Percentiles rank a stretch among this genome's conserved stretches.
Evolutionary conservation across 78 protist genomes (phyloP).

Genomic region (Dictyostelium intermedium): DNA sequence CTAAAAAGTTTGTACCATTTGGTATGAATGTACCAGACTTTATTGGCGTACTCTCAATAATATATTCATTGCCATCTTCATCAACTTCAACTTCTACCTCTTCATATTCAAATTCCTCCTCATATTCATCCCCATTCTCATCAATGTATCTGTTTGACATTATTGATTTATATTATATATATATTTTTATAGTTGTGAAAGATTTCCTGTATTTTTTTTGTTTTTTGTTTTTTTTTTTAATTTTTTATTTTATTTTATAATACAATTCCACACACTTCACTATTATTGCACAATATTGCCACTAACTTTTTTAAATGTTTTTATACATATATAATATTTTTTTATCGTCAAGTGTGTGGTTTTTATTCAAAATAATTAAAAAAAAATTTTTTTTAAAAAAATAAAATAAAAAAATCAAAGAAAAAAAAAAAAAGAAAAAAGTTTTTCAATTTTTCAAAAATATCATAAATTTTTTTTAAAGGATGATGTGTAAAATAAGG

Average conservation of each 20-base stretch:
- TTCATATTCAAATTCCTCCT: slow-evolving; percentile 5
- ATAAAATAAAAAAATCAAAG: neutral
- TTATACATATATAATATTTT: neutral
- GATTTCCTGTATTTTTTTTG: no score
- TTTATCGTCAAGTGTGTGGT: neutral
- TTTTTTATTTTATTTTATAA: neutral
- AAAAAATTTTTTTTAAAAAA: neutral
- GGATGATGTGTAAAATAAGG: neutral
- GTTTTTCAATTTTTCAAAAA: neutral
- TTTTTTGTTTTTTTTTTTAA: neutral
- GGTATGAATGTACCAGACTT: neutral
- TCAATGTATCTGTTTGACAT: slow-evolving; percentile 11
- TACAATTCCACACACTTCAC: neutral
- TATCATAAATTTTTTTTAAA: neutral
- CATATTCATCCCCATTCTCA: neutral
- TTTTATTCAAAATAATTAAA: neutral
- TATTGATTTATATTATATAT: no score
- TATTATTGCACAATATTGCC: neutral
- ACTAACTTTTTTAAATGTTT: neutral
- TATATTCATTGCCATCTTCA: slow-evolving; percentile 13
- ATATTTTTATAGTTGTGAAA: neutral
- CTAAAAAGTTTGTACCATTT: neutral
- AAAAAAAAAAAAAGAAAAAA: neutral
- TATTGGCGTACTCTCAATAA: neutral
- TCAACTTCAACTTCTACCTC: slow-evolving; percentile 12